Conservation (phyloP, 2,329 filamentous ascomycete genomes). For the Fusarium sp. region DNA sequence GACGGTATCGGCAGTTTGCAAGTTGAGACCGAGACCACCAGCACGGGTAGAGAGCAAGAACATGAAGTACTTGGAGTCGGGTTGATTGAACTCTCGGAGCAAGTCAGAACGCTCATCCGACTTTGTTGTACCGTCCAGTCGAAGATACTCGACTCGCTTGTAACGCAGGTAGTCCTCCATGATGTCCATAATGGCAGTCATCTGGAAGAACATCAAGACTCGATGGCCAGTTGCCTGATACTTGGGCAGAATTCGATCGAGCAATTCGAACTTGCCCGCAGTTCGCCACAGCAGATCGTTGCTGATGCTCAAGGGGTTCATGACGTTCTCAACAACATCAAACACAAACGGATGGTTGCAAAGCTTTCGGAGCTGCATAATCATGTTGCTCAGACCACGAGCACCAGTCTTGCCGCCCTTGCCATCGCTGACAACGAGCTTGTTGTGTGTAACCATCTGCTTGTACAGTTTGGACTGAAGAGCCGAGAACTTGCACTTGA, state of each 20-base stretch:
- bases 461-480: slow-evolving; percentile 94
- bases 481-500: slow-evolving; percentile 98
- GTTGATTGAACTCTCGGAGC: slow-evolving; percentile 86
- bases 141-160: slow-evolving; percentile 82
- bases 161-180: slow-evolving; percentile 98
- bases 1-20: slow-evolving; percentile 97
- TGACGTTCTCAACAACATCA: slow-evolving; percentile 95
- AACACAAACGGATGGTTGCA: slow-evolving; percentile 99
- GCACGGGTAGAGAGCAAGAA: slow-evolving; percentile 98
- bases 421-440: slow-evolving; percentile 90
- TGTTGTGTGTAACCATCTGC: slow-evolving; percentile 96
- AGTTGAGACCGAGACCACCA: slow-evolving; percentile 94
- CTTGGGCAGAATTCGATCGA: slow-evolving; percentile 92
- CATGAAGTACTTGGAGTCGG: slow-evolving; percentile 92
- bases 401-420: slow-evolving; percentile 95
- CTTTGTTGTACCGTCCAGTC: slow-evolving; percentile 95
- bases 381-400: slow-evolving; percentile 98
- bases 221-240: slow-evolving; percentile 91
- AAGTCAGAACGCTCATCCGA: slow-evolving; percentile 95
- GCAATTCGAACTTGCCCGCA: slow-evolving; percentile 93
- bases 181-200: slow-evolving; percentile 99
- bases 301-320: slow-evolving; percentile 87
- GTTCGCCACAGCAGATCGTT: slow-evolving; percentile 97
- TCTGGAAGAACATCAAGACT: slow-evolving; percentile 99
- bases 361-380: slow-evolving; percentile 98